phyloP scores from a whole-genome alignment of 495 filamentous ascomycete species.

The Daldinia grandis region DNA sequence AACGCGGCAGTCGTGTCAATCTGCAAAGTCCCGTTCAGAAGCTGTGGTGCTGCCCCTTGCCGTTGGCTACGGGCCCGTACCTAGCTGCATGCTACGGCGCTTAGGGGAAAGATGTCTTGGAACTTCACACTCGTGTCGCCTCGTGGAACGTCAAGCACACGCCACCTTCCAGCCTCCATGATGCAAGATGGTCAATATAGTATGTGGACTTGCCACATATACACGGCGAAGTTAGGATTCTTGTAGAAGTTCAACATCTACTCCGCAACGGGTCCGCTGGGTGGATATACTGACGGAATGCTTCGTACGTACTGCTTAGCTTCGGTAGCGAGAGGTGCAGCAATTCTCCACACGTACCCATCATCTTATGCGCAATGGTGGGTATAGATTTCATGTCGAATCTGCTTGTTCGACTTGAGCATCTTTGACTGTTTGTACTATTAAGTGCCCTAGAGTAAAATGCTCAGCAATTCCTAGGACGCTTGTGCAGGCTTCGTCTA shows the following conservation, averaged over 20 bases:
- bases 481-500: neutral
- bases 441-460: neutral
- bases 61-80: neutral
- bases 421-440: constrained; percentile 5
- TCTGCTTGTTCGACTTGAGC: neutral
- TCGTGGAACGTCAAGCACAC: constrained; percentile 1
- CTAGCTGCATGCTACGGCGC: neutral
- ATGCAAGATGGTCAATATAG: constrained; percentile 17
- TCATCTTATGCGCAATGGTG: constrained; percentile 14
- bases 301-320: constrained; percentile 29
- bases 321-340: constrained; percentile 7
- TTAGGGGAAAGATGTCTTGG: neutral
- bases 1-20: constrained; percentile 5
- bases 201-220: constrained; percentile 9
- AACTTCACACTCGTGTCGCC: constrained; percentile 5
- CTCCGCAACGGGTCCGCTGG: neutral
- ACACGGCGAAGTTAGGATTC: neutral
- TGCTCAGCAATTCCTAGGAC: neutral
- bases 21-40: neutral
- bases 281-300: constrained; percentile 14
- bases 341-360: constrained; percentile 24
- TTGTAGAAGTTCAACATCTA: neutral
- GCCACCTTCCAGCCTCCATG: constrained; percentile 7
- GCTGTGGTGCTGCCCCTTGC: neutral
- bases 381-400: constrained; percentile 6